Conservation (phyloP, 495 filamentous ascomycete genomes). For the Annulohypoxylon stygium region DNA sequence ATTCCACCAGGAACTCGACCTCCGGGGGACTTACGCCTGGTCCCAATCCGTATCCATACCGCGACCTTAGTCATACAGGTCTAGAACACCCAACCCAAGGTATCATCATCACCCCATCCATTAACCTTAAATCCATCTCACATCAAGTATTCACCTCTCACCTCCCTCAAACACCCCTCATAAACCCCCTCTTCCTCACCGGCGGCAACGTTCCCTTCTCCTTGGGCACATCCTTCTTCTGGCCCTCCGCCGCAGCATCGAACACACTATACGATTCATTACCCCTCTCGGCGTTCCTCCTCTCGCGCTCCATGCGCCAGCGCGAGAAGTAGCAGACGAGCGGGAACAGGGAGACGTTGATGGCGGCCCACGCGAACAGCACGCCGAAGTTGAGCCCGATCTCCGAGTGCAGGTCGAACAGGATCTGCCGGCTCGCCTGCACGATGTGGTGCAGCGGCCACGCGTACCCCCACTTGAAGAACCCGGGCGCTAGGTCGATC, state of each 20-base stretch:
- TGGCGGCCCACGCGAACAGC: constrained; percentile 70
- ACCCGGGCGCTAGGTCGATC: constrained; percentile 68
- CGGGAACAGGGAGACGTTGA: constrained; percentile 71
- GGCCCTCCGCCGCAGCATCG: constrained; percentile 28
- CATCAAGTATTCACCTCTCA: background rate
- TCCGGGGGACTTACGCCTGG: background rate
- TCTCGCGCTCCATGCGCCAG: constrained; percentile 65
- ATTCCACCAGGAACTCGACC: background rate
- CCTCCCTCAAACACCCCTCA: constrained; percentile 34
- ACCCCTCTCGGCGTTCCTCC: constrained; percentile 45
- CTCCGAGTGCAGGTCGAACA: constrained; percentile 72
- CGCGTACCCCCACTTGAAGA: constrained; percentile 77
- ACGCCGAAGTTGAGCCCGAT: constrained; percentile 76
- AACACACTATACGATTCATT: constrained; percentile 37
- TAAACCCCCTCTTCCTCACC: constrained; percentile 44
- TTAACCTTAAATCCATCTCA: background rate
- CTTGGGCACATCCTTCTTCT: constrained; percentile 42
- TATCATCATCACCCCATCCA: background rate
- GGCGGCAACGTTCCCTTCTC: constrained; percentile 41
- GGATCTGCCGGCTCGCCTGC: constrained; percentile 70
- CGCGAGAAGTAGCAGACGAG: constrained; percentile 70
- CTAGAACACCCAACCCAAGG: background rate
- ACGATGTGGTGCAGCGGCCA: constrained; percentile 80
- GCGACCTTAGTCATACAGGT: background rate
- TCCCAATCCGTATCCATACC: background rate